Evolutionary conservation across 495 filamentous ascomycete genomes (phyloP).

Genomic region (Tetracladium setigerum): DNA sequence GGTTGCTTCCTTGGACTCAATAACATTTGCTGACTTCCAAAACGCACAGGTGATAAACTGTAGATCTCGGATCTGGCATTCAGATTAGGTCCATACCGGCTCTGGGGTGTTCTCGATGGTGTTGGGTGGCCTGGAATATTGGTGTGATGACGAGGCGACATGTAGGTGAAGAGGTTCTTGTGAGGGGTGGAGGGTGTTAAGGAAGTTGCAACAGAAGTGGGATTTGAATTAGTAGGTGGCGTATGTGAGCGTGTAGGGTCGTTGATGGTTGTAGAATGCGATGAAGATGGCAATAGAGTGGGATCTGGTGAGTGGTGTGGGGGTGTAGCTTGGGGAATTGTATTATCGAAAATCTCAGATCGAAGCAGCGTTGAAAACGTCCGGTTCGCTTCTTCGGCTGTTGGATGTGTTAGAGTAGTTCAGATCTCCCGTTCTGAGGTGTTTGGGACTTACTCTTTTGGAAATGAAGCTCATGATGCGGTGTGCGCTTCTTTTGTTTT

Average conservation of each 20-base stretch:
- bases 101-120: constrained; percentile 82
- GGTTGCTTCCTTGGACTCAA: constrained; percentile 82
- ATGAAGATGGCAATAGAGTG: constrained; percentile 41
- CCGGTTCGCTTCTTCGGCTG: constrained; percentile 89
- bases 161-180: constrained; percentile 94
- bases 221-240: constrained; percentile 58
- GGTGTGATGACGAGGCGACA: constrained; percentile 63
- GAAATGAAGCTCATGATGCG: constrained; percentile 86
- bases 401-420: constrained; percentile 32
- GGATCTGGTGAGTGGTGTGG: constrained; percentile 57
- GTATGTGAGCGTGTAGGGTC: constrained; percentile 73
- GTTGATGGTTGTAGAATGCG: constrained; percentile 46
- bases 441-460: constrained; percentile 65
- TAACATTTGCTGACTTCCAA: constrained; percentile 84
- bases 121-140: constrained; percentile 68
- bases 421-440: neutral
- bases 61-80: constrained; percentile 88
- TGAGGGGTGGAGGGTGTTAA: constrained; percentile 90
- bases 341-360: constrained; percentile 81
- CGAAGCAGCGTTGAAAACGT: constrained; percentile 86
- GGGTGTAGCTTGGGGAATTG: constrained; percentile 75
- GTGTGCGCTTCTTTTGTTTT: constrained; percentile 71
- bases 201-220: constrained; percentile 52
- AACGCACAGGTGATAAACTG: constrained; percentile 84
- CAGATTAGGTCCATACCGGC: constrained; percentile 73